Conservation (phyloP, 1,139 yeast genomes). For the Taphrina confusa region DNA sequence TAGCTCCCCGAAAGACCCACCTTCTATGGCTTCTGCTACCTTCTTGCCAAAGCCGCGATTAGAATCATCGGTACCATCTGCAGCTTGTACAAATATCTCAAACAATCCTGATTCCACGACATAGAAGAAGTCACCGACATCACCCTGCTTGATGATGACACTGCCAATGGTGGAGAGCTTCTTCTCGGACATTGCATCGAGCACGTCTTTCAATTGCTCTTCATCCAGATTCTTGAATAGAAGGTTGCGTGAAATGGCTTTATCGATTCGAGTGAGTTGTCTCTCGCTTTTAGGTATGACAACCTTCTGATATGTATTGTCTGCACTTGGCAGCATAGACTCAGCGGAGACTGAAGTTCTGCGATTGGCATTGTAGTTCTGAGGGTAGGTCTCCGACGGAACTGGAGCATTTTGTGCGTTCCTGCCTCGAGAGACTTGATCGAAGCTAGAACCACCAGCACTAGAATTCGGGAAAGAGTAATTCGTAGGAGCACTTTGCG, state of each 20-base stretch:
- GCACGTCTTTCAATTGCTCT: slow-evolving; percentile 71
- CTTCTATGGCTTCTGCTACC: slow-evolving; percentile 75
- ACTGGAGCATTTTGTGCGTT: slow-evolving; percentile 18
- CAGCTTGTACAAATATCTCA: slow-evolving; percentile 60
- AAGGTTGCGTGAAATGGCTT: slow-evolving; percentile 75
- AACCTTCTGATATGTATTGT: slow-evolving; percentile 35
- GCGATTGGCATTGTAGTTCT: slow-evolving; percentile 42
- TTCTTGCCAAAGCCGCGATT: slow-evolving; percentile 51
- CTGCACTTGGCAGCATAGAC: slow-evolving; percentile 41
- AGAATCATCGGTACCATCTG: slow-evolving; percentile 14
- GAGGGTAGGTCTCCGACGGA: slow-evolving; percentile 38
- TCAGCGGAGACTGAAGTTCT: slow-evolving; percentile 47
- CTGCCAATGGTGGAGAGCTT: slow-evolving; percentile 53
- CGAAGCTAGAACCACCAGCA: slow-evolving; percentile 19
- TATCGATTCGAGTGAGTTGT: slow-evolving; percentile 68
- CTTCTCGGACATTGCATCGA: slow-evolving; percentile 78
- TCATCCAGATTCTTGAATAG: slow-evolving; percentile 74
- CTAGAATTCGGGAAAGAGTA: slow-evolving; percentile 30
- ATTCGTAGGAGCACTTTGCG: slow-evolving; percentile 11
- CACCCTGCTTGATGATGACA: slow-evolving; percentile 86
- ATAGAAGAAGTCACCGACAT: slow-evolving; percentile 93
- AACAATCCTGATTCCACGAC: slow-evolving; percentile 84
- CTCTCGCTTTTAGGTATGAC: slow-evolving; percentile 55
- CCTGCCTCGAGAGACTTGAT: slow-evolving; percentile 14
- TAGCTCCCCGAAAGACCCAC: slow-evolving; percentile 92